Percentiles rank a stretch among this genome's conserved stretches.
These are phyloP conservation scores for Teunomyces barrocoloradensis DNA, from an alignment of 805 yeast species.

Conservation along the genomic window DNA sequence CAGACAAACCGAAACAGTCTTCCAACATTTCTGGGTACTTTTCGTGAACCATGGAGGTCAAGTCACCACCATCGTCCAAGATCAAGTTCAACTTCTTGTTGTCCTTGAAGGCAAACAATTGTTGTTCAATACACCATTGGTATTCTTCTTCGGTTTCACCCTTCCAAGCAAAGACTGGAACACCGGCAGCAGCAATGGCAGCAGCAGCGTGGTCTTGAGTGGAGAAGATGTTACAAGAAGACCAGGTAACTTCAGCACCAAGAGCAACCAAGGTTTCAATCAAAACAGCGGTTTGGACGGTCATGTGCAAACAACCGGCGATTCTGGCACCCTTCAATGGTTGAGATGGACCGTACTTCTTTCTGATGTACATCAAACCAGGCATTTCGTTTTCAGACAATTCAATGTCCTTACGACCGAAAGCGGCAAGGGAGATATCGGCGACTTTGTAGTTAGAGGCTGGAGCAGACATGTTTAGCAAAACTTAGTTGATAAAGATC, in stretches of 20 bases:
- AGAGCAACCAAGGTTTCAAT: slow-evolving; percentile 95
- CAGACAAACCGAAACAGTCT: slow-evolving; percentile 93
- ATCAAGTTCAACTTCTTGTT: slow-evolving; percentile 92
- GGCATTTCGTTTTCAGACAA: slow-evolving; percentile 99
- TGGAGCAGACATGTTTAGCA: slow-evolving; percentile 36
- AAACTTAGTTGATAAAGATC: slow-evolving; percentile 2
- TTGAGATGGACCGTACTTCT: slow-evolving; percentile 84
- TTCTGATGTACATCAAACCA: slow-evolving; percentile 97
- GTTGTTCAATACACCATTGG: slow-evolving; percentile 99
- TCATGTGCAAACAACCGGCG: slow-evolving; percentile 99
- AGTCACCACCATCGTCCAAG: slow-evolving; percentile 99
- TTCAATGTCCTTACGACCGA: slow-evolving; percentile 99
- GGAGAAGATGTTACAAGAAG: slow-evolving; percentile 98
- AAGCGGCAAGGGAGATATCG: slow-evolving; percentile 97
- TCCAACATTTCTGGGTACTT: slow-evolving; percentile 97
- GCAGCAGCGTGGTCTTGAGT: slow-evolving; percentile 99
- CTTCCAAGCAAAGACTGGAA: slow-evolving; percentile 99
- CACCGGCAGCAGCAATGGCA: slow-evolving; percentile 99
- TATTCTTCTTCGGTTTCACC: slow-evolving; percentile 99
- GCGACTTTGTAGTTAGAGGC: slow-evolving; percentile 85
- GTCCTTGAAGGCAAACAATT: slow-evolving; percentile 96
- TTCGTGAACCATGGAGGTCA: slow-evolving; percentile 94
- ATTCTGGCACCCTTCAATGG: slow-evolving; percentile 98
- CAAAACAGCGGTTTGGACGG: slow-evolving; percentile 98
- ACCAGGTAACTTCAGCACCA: slow-evolving; percentile 99